Conservation (phyloP, 202 grass and related monocot species). For the Elaeis oleifera region DNA sequence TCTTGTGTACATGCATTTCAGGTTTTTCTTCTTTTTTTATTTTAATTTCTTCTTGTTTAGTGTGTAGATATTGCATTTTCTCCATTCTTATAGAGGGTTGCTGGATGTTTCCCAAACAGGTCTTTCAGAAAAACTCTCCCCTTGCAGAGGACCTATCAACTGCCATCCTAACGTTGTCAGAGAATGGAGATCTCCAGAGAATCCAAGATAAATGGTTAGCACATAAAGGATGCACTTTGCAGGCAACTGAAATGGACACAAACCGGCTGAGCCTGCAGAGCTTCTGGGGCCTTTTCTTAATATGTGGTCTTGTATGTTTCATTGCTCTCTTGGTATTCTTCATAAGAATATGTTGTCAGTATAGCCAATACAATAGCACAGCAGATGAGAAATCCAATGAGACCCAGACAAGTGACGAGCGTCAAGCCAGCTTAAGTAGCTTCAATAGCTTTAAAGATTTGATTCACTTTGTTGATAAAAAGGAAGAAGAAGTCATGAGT, state of each 20-base stretch:
- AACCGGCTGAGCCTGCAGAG: conserved; percentile 54
- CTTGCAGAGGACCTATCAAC: conserved; percentile 77
- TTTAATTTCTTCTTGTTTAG: too few relatives aligned
- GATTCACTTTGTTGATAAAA: conserved; percentile 54
- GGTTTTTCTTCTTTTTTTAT: too few relatives aligned
- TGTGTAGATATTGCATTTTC: too few relatives aligned
- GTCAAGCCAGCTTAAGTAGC: conserved; percentile 7
- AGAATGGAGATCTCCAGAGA: conserved; percentile 67
- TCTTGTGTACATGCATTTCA: too few relatives aligned
- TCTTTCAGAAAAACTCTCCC: conserved; percentile 84
- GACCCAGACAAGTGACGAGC: conserved; percentile 5
- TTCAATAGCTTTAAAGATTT: conserved; percentile 39
- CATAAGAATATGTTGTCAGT: conserved; percentile 46
- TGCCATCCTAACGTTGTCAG: conserved; percentile 75
- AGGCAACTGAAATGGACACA: conserved; percentile 32
- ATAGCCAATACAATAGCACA: conserved; percentile 33
- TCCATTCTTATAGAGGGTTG: too few relatives aligned
- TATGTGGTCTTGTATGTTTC: conserved; percentile 51
- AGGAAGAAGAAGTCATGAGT: conserved; percentile 40
- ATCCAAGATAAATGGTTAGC: conserved; percentile 69
- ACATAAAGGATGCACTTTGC: conserved; percentile 28
- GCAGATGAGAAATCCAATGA: conserved; percentile 3
- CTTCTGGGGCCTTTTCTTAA: conserved; percentile 86
- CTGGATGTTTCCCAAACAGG: conserved; percentile 28
- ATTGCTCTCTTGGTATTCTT: conserved; percentile 53